Percentiles rank a stretch among this genome's conserved stretches.
Conservation (phyloP, 2,329 filamentous ascomycete genomes). For the Pezicula radicicola region DNA sequence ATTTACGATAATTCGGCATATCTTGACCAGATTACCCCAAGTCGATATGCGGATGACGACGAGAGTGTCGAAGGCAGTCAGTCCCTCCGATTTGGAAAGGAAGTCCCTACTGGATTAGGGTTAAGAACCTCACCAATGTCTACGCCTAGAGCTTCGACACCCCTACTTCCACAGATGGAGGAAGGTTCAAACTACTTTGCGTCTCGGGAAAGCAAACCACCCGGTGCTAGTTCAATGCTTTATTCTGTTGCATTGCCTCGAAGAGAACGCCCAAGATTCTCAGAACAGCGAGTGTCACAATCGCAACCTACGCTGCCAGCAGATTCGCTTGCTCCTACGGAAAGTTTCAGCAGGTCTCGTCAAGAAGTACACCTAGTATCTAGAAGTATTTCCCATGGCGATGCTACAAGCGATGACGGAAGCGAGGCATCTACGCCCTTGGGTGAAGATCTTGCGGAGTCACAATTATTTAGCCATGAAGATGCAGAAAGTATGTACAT, state of each 20-base stretch:
- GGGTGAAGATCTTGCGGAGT: conserved; percentile 52
- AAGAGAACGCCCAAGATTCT: conserved; percentile 19
- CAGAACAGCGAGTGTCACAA: conserved; percentile 23
- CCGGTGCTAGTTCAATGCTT: conserved; percentile 7
- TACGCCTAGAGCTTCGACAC: conserved; percentile 52
- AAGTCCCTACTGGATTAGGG: conserved; percentile 5
- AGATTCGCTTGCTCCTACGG: neutral
- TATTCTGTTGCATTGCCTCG: conserved; percentile 24
- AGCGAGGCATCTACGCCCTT: conserved; percentile 14
- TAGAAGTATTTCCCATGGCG: neutral
- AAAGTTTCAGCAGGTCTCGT: neutral
- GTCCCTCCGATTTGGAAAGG: conserved; percentile 4
- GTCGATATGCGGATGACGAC: conserved; percentile 22
- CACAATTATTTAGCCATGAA: conserved; percentile 72
- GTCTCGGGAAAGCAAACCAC: neutral
- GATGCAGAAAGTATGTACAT: conserved; percentile 87
- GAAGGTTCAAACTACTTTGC: conserved; percentile 24
- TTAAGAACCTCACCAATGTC: conserved; percentile 35
- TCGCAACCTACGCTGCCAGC: conserved; percentile 22
- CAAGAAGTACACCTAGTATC: neutral
- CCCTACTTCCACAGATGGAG: conserved; percentile 27
- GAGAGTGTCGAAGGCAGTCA: conserved; percentile 31
- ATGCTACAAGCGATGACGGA: conserved; percentile 12
- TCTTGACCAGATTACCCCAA: conserved; percentile 27
- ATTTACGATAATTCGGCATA: conserved; percentile 25